Conservation (phyloP, 495 filamentous ascomycete species). For the Annulohypoxylon bovei region DNA sequence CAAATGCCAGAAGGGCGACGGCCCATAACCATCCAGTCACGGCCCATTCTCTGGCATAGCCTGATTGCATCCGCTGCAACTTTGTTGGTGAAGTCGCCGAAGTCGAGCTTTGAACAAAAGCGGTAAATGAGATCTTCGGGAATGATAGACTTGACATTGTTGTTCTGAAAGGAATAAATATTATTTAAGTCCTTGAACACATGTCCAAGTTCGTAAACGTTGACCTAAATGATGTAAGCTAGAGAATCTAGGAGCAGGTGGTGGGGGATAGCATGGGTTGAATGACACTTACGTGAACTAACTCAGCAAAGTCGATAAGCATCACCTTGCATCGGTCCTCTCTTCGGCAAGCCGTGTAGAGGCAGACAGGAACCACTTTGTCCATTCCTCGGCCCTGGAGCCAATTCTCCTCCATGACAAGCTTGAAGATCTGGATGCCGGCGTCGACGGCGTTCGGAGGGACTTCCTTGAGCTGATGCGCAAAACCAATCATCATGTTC, state of each 20-base stretch:
- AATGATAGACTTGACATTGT: slow-evolving; percentile 67
- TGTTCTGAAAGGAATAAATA: slow-evolving; percentile 65
- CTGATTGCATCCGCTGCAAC: slow-evolving; percentile 87
- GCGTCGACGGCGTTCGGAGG: slow-evolving; percentile 66
- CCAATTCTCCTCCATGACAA: slow-evolving; percentile 81
- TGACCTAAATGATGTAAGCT: slow-evolving; percentile 63
- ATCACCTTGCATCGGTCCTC: slow-evolving; percentile 71
- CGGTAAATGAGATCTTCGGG: slow-evolving; percentile 88
- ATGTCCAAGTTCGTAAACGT: slow-evolving; percentile 90
- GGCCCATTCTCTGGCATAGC: slow-evolving; percentile 89
- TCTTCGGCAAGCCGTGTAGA: slow-evolving; percentile 86
- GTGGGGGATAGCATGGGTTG: neutral
- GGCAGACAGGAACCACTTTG: slow-evolving; percentile 82
- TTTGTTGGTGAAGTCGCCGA: slow-evolving; percentile 75
- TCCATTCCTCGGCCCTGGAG: slow-evolving; percentile 87
- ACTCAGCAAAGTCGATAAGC: slow-evolving; percentile 95
- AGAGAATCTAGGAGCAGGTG: slow-evolving; percentile 15
- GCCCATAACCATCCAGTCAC: slow-evolving; percentile 95
- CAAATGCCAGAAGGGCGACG: slow-evolving; percentile 93
- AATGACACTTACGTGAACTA: slow-evolving; percentile 63
- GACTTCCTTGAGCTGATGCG: slow-evolving; percentile 61
- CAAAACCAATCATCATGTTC: slow-evolving; percentile 56
- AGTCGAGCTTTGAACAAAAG: slow-evolving; percentile 90
- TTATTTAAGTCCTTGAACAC: slow-evolving; percentile 80
- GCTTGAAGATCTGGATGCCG: slow-evolving; percentile 78